Evolutionary conservation across 257 asterid species (phyloP), one percentile per base, ranked within the genome.

Genomic region (Rhazya stricta): DNA sequence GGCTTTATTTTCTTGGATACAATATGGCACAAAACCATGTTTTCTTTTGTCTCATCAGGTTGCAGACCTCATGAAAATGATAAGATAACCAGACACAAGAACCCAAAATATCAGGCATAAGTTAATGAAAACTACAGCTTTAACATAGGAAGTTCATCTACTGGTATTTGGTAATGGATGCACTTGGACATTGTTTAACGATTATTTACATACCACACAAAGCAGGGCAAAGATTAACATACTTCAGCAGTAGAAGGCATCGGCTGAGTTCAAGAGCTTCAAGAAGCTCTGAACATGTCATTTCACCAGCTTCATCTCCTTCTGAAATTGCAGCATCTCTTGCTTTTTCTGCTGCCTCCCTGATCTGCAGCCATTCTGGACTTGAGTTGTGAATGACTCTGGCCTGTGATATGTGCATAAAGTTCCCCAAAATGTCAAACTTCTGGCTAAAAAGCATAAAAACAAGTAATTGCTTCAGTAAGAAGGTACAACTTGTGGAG

Each of bases 191-290:
- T 42, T 42, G 29, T 34, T 36, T n/a, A 9, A 32, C 18, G 18
- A 56, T 25, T 42, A 73, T 34, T 39, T 41, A 37, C 25, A 53
- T 10, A 56, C 27, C 11, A 56, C 1, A 61, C 8, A 71, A 45
- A 66, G 45, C 53, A 73, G 62, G 74, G 48, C 32, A 46, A 67
- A 73, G 70, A 48, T 61, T 37, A 72, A 83, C 91, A 39, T 63
- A 95, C 98, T 91, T 95, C 98, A 92, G 93, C 78, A 92, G 79
- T 71, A 91, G 80, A 81, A 95, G 93, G 87, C 99, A 92, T 61
- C 99, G 94, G 80, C 99, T 92, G 68, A 95, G 98, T 87, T 95
- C 99, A 79, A 95, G 98, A 85, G 99, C 99, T 92, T 95, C 99
- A 42, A 95, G 89, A 80, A 95, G 97, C 82, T 92, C 99, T 72